phyloP scores from a whole-genome alignment of 192 early-diverging fungal genomes.

The Chytriomyces confervae region DNA sequence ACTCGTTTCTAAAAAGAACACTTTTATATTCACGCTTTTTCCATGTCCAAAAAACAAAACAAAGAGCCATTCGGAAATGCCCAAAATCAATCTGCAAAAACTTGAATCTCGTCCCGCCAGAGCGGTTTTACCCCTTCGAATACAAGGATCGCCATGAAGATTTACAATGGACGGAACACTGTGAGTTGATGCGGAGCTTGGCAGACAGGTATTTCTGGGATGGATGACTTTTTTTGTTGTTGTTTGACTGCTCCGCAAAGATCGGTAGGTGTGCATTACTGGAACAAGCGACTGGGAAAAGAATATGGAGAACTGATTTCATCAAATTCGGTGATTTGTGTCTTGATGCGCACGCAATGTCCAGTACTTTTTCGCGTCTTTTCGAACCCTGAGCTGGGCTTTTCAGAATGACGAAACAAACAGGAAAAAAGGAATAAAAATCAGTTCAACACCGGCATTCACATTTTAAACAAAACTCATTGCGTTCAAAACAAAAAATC shows the following conservation, averaged over 20 bases:
- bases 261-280: conserved; percentile 44
- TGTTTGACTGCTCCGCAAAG: not conserved
- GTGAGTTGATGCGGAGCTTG: conserved; percentile 16
- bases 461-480: too few relatives aligned
- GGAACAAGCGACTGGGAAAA: conserved; percentile 35
- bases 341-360: conserved; percentile 32
- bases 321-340: conserved; percentile 24
- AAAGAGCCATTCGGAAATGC: not conserved
- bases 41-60: not conserved
- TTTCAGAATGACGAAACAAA: not conserved
- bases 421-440: too few relatives aligned
- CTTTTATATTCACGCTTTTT: conserved; percentile 26
- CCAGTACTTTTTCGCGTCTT: conserved; percentile 33
- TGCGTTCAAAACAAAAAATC: too few relatives aligned
- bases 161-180: conserved; percentile 13
- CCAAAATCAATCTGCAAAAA: not conserved
- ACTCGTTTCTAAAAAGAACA: conserved; percentile 26
- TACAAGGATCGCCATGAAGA: not conserved
- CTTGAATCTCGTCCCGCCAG: not conserved
- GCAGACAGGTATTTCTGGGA: not conserved
- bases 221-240: too few relatives aligned
- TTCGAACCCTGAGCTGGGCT: not conserved
- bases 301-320: not conserved
- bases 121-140: conserved; percentile 3
- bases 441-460: too few relatives aligned